A percentile compares a stretch with the other conserved stretches of the same genome.
Evolutionary conservation across 257 asterid genomes (phyloP).

Genomic region (Jasminum sambac): DNA sequence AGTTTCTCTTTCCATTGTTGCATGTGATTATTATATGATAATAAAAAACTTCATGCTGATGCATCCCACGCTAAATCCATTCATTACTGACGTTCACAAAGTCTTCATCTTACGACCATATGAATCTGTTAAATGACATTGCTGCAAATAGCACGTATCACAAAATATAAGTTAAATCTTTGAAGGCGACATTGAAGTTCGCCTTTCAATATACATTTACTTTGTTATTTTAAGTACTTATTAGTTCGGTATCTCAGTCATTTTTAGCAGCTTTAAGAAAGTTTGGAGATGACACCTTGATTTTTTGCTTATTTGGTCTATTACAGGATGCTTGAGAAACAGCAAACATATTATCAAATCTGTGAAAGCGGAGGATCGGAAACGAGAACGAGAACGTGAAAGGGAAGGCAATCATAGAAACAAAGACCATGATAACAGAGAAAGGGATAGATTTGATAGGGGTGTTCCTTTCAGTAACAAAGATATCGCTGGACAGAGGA

Average conservation of each 20-base stretch:
- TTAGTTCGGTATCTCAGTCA: too few species aligned
- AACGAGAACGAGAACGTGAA: slow-evolving; percentile 44
- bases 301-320: slow-evolving; percentile 21
- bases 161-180: too few species aligned
- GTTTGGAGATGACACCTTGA: slow-evolving; percentile 9
- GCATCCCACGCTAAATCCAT: too few species aligned
- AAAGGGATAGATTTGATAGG: slow-evolving; percentile 59
- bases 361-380: slow-evolving; percentile 51
- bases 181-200: too few species aligned
- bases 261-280: slow-evolving; percentile 14
- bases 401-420: slow-evolving; percentile 52
- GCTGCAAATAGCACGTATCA: too few species aligned
- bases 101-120: too few species aligned
- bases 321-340: slow-evolving; percentile 60
- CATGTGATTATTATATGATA: slow-evolving; percentile 25
- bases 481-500: slow-evolving; percentile 60
- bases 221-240: slow-evolving; percentile 17
- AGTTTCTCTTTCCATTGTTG: neutral
- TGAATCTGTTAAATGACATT: too few species aligned
- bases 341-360: slow-evolving; percentile 42
- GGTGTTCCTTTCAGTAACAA: slow-evolving; percentile 43
- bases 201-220: too few species aligned
- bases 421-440: slow-evolving; percentile 43
- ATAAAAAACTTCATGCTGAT: slow-evolving; percentile 8
- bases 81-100: too few species aligned